A percentile compares a stretch with the other conserved stretches of the same genome.
phyloP scores from a whole-genome alignment of 768 basidiomycete species.

The Auricularia auricula-judae region DNA sequence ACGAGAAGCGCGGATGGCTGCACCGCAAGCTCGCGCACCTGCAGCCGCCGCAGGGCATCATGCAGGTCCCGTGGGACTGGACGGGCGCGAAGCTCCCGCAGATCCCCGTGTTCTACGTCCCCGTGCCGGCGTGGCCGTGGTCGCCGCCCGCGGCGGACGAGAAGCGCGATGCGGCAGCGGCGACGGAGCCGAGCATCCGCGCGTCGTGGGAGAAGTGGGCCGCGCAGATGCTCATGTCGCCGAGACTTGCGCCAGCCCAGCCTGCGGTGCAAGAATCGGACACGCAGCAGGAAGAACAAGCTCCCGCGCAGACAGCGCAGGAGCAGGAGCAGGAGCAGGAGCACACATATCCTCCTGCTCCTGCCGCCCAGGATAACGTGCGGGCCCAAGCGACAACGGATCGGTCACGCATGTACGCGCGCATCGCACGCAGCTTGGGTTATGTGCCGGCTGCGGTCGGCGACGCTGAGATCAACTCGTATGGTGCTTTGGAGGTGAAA shows the following conservation, averaged over 20 bases:
- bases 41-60: slow-evolving; percentile 46
- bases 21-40: slow-evolving; percentile 59
- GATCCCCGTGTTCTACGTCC: slow-evolving; percentile 68
- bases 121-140: slow-evolving; percentile 49
- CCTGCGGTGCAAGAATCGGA: neutral
- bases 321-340: neutral
- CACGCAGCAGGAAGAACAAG: neutral
- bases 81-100: slow-evolving; percentile 39
- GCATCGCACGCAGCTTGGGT: neutral
- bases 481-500: neutral
- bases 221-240: slow-evolving; percentile 30
- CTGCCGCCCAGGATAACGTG: neutral
- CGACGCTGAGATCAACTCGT: neutral
- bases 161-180: slow-evolving; percentile 14
- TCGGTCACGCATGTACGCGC: neutral
- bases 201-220: slow-evolving; percentile 73
- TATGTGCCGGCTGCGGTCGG: neutral
- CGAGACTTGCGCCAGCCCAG: neutral
- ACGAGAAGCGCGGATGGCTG: slow-evolving; percentile 40
- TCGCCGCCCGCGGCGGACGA: slow-evolving; percentile 36
- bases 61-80: slow-evolving; percentile 45
- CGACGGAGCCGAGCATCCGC: slow-evolving; percentile 14
- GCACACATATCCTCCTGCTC: neutral
- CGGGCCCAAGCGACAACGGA: neutral
- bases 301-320: neutral